A percentile compares a stretch with the other conserved stretches of the same genome.
Conservation (phyloP, 2,329 filamentous ascomycete genomes). For the Bipolaris sorokiniana region DNA sequence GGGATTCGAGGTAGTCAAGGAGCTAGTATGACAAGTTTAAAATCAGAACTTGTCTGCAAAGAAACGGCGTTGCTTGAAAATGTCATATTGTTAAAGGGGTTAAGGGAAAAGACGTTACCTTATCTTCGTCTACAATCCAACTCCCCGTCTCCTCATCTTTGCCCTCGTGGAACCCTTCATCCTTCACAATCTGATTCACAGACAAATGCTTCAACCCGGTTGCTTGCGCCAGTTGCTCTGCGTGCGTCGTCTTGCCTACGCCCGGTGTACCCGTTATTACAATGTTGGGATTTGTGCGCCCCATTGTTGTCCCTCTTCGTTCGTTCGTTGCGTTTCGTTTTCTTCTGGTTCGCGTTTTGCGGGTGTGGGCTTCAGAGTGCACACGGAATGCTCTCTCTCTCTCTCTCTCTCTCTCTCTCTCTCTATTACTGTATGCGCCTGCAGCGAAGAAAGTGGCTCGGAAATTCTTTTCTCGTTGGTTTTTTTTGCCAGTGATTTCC, state of each 20-base stretch:
- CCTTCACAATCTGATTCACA: conserved; percentile 91
- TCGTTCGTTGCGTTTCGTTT: no score
- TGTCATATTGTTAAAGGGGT: no score
- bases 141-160: conserved; percentile 85
- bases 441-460: no score
- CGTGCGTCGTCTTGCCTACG: conserved; percentile 93
- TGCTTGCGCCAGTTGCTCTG: conserved; percentile 76
- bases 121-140: conserved; percentile 96
- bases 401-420: no score
- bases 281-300: conserved; percentile 74
- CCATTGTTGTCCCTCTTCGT: no score
- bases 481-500: not conserved
- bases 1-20: conserved; percentile 85
- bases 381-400: no score
- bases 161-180: conserved; percentile 83
- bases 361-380: no score
- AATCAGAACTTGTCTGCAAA: no score
- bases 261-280: conserved; percentile 95
- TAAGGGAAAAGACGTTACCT: conserved; percentile 59
- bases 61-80: no score
- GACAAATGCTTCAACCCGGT: conserved; percentile 82
- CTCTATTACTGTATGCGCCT: no score
- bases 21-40: no score
- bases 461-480: not conserved
- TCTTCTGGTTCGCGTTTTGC: not conserved